Evolutionary conservation across 2,329 filamentous ascomycete species (phyloP).

Genomic region (Alternaria viburni): DNA sequence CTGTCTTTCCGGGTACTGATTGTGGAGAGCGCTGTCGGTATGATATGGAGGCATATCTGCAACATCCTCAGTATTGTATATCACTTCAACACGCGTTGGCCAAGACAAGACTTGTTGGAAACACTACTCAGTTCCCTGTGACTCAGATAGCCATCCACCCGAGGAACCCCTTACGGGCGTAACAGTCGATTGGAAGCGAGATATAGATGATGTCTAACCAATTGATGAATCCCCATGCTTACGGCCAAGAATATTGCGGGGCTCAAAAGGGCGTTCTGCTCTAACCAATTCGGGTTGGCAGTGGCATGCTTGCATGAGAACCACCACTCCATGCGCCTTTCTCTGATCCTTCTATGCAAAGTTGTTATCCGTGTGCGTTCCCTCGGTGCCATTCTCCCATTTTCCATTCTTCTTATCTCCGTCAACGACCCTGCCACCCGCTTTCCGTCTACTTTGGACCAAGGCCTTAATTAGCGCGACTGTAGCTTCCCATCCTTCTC

Average conservation of each 20-base stretch:
- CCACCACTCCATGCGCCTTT: background rate
- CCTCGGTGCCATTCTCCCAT: background rate
- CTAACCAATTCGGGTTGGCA: background rate
- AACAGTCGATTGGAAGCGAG: background rate
- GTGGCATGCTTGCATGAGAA: background rate
- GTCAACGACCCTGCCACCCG: conserved; percentile 20
- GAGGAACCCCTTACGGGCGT: background rate
- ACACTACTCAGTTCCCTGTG: background rate
- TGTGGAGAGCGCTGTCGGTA: background rate
- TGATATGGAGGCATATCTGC: background rate
- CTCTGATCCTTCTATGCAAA: conserved; percentile 10
- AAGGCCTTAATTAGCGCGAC: conserved; percentile 44
- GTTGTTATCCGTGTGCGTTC: conserved; percentile 14
- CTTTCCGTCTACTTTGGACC: conserved; percentile 35
- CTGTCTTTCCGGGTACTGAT: background rate
- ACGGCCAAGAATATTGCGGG: background rate
- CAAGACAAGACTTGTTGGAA: background rate
- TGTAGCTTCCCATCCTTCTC: conserved; percentile 35
- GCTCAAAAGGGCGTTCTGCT: background rate
- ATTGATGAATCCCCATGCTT: background rate
- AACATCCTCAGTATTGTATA: background rate
- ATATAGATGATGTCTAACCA: background rate
- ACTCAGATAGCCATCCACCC: background rate
- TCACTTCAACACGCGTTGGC: background rate
- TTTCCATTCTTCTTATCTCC: background rate